These are phyloP conservation scores for Metschnikowia dekortorum DNA, from an alignment of 805 yeast species.

Conservation along the genomic window DNA sequence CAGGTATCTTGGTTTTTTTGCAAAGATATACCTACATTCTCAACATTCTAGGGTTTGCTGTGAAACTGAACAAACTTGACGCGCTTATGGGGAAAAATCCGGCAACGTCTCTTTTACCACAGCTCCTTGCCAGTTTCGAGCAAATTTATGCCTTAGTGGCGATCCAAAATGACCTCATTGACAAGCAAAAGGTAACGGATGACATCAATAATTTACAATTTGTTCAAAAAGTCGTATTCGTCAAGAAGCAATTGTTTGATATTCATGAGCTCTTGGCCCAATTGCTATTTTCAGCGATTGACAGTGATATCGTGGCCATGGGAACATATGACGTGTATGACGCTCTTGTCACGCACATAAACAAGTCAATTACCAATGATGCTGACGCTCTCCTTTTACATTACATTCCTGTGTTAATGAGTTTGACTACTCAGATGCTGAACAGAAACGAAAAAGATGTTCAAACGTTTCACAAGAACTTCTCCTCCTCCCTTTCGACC, in stretches of 20 bases:
- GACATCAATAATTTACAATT: constrained; percentile 44
- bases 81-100: constrained; percentile 17
- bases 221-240: constrained; percentile 42
- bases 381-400: constrained; percentile 65
- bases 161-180: constrained; percentile 47
- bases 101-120: constrained; percentile 28
- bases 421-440: constrained; percentile 38
- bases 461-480: constrained; percentile 33
- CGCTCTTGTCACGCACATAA: constrained; percentile 42
- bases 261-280: constrained; percentile 74
- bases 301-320: constrained; percentile 29
- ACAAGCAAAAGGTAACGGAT: constrained; percentile 46
- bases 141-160: constrained; percentile 53
- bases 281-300: constrained; percentile 50
- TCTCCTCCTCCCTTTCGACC: constrained; percentile 30
- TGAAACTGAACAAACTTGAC: constrained; percentile 20
- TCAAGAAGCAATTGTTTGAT: constrained; percentile 57
- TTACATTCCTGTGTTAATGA: constrained; percentile 56
- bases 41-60: constrained; percentile 47
- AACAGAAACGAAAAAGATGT: constrained; percentile 36
- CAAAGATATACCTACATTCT: constrained; percentile 69
- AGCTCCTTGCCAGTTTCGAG: constrained; percentile 51
- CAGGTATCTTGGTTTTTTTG: constrained; percentile 66
- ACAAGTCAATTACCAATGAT: constrained; percentile 39
- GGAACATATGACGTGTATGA: constrained; percentile 31